Evolutionary conservation across 1,284 basidiomycete genomes (phyloP).

Genomic region (Cystobasidiaceae sp.): DNA sequence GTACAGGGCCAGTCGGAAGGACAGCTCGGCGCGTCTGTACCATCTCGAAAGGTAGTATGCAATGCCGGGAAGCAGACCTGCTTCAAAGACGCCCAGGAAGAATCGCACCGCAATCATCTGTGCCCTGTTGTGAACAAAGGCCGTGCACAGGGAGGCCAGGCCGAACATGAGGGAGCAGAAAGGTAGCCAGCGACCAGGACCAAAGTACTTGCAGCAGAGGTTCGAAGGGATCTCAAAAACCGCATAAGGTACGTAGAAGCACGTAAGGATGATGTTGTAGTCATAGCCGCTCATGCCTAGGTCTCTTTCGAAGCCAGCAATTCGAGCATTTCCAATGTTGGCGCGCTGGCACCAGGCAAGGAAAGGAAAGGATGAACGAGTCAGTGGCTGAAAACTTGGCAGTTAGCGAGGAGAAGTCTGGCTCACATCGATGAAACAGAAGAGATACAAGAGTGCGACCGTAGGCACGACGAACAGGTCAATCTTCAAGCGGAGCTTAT

Average conservation of each 20-base stretch:
- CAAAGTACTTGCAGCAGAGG: constrained; percentile 54
- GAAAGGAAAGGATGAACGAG: neutral
- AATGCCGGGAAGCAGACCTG: constrained; percentile 41
- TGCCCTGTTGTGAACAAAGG: neutral
- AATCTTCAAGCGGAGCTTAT: neutral
- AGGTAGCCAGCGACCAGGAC: constrained; percentile 48
- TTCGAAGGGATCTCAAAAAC: constrained; percentile 57
- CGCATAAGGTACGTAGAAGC: constrained; percentile 55
- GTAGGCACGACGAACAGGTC: neutral
- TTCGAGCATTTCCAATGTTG: constrained; percentile 52
- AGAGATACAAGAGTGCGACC: neutral
- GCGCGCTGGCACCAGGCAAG: neutral
- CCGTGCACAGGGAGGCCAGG: constrained; percentile 35
- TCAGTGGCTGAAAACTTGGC: neutral
- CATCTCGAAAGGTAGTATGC: constrained; percentile 44
- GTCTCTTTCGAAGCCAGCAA: constrained; percentile 56
- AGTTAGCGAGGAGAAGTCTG: neutral
- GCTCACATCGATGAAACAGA: neutral
- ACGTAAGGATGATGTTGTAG: constrained; percentile 40
- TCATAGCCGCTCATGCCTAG: constrained; percentile 54
- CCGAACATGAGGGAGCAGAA: constrained; percentile 38
- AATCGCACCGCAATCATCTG: neutral
- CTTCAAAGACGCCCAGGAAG: constrained; percentile 15
- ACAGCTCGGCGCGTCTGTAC: constrained; percentile 45
- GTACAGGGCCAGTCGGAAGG: constrained; percentile 40